phyloP scores from a whole-genome alignment of 192 early-diverging fungal genomes.

The Umbelopsis ramanniana region DNA sequence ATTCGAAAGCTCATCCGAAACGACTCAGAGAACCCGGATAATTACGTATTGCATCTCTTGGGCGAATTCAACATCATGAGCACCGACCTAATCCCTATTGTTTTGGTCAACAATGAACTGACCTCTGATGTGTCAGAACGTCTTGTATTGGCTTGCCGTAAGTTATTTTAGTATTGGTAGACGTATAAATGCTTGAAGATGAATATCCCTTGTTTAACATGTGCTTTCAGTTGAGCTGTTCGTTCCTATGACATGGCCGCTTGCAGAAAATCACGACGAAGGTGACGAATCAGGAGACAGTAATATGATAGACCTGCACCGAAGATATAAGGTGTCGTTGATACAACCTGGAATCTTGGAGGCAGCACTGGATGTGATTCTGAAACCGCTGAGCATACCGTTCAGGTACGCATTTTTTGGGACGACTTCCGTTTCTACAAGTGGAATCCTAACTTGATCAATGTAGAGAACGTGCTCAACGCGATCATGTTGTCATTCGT shows the following conservation, averaged over 20 bases:
- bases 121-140: conserved; percentile 41
- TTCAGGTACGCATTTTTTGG: conserved; percentile 30
- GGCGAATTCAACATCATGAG: conserved; percentile 78
- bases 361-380: conserved; percentile 53
- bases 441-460: not conserved
- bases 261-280: conserved; percentile 63
- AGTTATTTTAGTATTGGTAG: not conserved
- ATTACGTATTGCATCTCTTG: conserved; percentile 66
- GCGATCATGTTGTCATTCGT: conserved; percentile 66
- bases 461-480: conserved; percentile 55
- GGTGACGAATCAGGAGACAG: conserved; percentile 42
- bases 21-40: conserved; percentile 68
- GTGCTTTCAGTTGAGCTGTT: conserved; percentile 74
- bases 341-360: conserved; percentile 54
- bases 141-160: conserved; percentile 56
- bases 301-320: conserved; percentile 55
- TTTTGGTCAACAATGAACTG: conserved; percentile 46
- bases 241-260: conserved; percentile 89
- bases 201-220: not conserved
- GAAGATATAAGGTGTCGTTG: conserved; percentile 79
- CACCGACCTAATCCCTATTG: conserved; percentile 80
- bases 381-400: conserved; percentile 55
- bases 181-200: not conserved
- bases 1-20: conserved; percentile 83
- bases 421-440: not conserved